These are phyloP conservation scores for Trichomonascus vanleenenianus DNA, from an alignment of 805 yeast genomes.

Conservation along the genomic window DNA sequence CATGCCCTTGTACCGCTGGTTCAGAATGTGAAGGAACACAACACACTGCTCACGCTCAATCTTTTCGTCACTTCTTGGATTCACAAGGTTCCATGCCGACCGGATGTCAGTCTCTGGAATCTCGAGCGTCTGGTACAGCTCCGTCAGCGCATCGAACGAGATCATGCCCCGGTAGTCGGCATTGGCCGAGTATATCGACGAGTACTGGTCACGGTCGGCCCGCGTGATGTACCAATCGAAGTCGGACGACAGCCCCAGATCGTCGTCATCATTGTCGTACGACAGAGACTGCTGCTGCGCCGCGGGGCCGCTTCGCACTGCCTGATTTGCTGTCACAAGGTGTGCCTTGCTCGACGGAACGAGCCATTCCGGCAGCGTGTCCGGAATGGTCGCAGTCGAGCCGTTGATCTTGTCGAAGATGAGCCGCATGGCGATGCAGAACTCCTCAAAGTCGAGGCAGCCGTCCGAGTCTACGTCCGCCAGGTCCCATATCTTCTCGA, in stretches of 20 bases:
- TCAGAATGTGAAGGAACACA: slow-evolving; percentile 82
- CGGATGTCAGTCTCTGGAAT: slow-evolving; percentile 81
- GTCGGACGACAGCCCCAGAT: slow-evolving; percentile 53
- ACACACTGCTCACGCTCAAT: slow-evolving; percentile 90
- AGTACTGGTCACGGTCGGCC: slow-evolving; percentile 69
- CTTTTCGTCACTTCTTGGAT: slow-evolving; percentile 79
- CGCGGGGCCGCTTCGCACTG: slow-evolving; percentile 26
- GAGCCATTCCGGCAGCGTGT: slow-evolving; percentile 79
- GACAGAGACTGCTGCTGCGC: slow-evolving; percentile 6
- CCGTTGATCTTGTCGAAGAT: slow-evolving; percentile 89
- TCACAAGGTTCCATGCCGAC: slow-evolving; percentile 91
- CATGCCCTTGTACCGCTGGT: slow-evolving; percentile 79
- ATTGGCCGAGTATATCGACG: slow-evolving; percentile 64
- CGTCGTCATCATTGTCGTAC: slow-evolving; percentile 48
- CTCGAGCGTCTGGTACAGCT: slow-evolving; percentile 60
- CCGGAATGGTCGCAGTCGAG: slow-evolving; percentile 52
- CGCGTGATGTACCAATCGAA: slow-evolving; percentile 98
- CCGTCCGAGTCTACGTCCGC: slow-evolving; percentile 89
- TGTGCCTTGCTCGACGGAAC: slow-evolving; percentile 86
- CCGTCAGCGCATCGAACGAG: slow-evolving; percentile 60
- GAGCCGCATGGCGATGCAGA: slow-evolving; percentile 93
- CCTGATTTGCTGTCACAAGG: slow-evolving; percentile 74
- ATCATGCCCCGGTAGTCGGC: slow-evolving; percentile 76
- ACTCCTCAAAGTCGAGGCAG: slow-evolving; percentile 89
- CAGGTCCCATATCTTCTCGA: slow-evolving; percentile 82